phyloP scores from a whole-genome alignment of 2,329 filamentous ascomycete species.

The Fusarium nurragi region DNA sequence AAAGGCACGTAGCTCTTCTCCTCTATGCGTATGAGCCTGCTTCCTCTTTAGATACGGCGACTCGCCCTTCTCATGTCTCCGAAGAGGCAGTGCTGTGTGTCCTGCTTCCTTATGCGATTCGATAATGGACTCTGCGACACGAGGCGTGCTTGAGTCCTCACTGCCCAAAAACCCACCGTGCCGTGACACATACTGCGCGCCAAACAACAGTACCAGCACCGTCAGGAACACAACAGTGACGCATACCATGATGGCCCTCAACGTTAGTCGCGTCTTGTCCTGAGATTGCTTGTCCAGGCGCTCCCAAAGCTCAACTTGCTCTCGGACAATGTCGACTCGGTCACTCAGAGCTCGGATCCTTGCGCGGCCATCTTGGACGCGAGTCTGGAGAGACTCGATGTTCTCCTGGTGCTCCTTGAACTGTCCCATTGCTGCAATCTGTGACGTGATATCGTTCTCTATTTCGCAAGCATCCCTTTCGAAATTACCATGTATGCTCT shows the following conservation, averaged over 20 bases:
- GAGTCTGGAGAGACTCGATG: conserved; percentile 68
- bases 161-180: conserved; percentile 11
- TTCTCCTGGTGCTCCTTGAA: conserved; percentile 73
- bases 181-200: conserved; percentile 41
- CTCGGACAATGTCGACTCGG: conserved; percentile 71
- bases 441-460: conserved; percentile 66
- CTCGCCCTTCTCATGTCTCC: conserved; percentile 36
- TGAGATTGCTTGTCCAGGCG: conserved; percentile 73
- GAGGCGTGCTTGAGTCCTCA: conserved; percentile 14
- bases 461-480: conserved; percentile 67
- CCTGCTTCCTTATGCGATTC: conserved; percentile 38
- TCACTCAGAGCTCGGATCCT: conserved; percentile 68
- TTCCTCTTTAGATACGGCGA: conserved; percentile 44
- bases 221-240: conserved; percentile 60
- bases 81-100: conserved; percentile 31
- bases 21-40: conserved; percentile 36
- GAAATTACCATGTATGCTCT: conserved; percentile 67
- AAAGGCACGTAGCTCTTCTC: conserved; percentile 55
- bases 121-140: conserved; percentile 38
- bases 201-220: conserved; percentile 55
- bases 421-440: conserved; percentile 68
- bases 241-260: conserved; percentile 71
- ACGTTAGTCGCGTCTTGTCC: conserved; percentile 69
- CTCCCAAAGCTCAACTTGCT: conserved; percentile 74
- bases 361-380: conserved; percentile 68